These are phyloP conservation scores for Stenocarpella maydis DNA, from an alignment of 2,329 filamentous ascomycete species.

Conservation along the genomic window DNA sequence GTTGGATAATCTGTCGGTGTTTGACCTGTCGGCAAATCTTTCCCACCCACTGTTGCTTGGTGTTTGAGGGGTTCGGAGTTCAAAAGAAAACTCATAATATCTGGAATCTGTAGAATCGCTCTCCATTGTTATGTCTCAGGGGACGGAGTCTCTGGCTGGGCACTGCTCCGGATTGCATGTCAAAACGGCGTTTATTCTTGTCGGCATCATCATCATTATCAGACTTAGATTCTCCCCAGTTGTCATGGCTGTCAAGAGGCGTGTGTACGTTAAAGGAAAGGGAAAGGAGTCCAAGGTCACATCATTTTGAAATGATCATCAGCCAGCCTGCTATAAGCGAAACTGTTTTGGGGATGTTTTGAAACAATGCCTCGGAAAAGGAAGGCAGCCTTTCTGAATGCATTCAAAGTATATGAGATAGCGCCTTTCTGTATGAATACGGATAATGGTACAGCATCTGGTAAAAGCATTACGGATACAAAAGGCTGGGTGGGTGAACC, in stretches of 20 bases:
- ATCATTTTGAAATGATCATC: constrained; percentile 5
- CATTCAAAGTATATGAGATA: constrained; percentile 12
- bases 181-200: constrained; percentile 20
- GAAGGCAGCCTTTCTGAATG: neutral
- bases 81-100: constrained; percentile 20
- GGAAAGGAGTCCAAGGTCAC: constrained; percentile 15
- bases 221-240: neutral
- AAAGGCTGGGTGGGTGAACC: too few species aligned
- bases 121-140: neutral
- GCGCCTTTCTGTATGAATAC: constrained; percentile 17
- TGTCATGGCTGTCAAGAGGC: neutral
- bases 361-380: neutral
- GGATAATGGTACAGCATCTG: constrained; percentile 21
- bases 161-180: constrained; percentile 20
- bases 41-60: neutral
- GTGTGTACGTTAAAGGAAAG: neutral
- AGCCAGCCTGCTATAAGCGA: constrained; percentile 17
- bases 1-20: constrained; percentile 37
- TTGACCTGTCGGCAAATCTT: neutral
- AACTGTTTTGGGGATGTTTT: neutral
- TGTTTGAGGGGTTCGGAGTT: neutral
- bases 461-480: neutral
- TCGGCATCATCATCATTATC: constrained; percentile 13
- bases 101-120: constrained; percentile 22
- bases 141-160: constrained; percentile 2